Evolutionary conservation across 148 eudicot species (phyloP), one percentile per base, ranked within the genome.

Genomic region (Euryodendron excelsum): DNA sequence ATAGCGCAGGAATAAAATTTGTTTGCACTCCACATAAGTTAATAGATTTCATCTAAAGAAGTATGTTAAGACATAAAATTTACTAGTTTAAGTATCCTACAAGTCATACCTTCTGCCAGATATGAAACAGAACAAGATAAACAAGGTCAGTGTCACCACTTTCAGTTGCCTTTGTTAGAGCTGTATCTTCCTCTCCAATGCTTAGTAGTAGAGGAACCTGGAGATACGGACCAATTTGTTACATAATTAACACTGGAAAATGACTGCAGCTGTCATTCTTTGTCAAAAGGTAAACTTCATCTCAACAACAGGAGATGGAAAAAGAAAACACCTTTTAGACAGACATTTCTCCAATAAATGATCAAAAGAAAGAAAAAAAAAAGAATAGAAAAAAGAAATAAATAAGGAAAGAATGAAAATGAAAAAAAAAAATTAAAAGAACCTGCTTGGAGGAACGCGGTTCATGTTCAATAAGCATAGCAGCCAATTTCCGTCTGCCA

Each of bases 71-170:
- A 58, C 7, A 18, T 25, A n/a, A 12, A 59, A 45, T 72, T 28
- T 31, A 34, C 72, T 77, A 23, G 20, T 6, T 47, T 31, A 4
- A 33, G 64, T 61, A 13, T 23, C 9, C 1, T 9, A 61, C 53
- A 83, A 73, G 37, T 55, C 9, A 72, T 81, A 96, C 99, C 95
- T 96, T 96, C 76, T 88, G 91, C 97, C 91, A 89, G 67, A 91
- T 88, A 86, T 96, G 98, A 83, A 93, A 96, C 41, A 96, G 78
- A 41, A 93, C 99, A 86, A 96, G 91, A 85, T 93, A 93, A 68
- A 92, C 93, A 78, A 93, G 98, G 88, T 93, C 99, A 79, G 98
- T 93, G 80, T 96, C 99, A 80, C 98, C 99, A 82, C 99, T 91
- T 88, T 93, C 98, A 69, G 88, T 89, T 78, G 99, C 91, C 88